Evolutionary conservation across 306 rosid genomes (phyloP).

Genomic region (Quercus robur): DNA sequence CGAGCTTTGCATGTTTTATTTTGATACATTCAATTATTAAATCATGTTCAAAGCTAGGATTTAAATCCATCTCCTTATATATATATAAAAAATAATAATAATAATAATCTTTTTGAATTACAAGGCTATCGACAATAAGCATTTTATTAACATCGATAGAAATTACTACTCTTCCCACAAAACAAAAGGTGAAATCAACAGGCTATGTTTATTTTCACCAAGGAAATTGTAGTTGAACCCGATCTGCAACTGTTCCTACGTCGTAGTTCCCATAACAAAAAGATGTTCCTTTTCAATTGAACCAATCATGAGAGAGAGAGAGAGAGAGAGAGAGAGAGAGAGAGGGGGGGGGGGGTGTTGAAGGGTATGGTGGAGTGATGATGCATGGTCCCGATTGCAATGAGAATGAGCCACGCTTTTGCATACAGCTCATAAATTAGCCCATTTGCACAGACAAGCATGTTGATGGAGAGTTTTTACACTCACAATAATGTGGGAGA

Average conservation of each 20-base stretch:
- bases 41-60: accelerated
- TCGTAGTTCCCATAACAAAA: background rate
- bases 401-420: constrained; percentile 14
- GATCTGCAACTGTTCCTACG: background rate
- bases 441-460: constrained; percentile 54
- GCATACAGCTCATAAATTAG: constrained; percentile 18
- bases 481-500: constrained; percentile 25
- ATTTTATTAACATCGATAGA: background rate
- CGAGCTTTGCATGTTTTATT: background rate
- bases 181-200: background rate
- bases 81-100: too few relatives aligned
- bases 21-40: background rate
- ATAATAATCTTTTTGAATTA: too few relatives aligned
- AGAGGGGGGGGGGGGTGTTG: background rate
- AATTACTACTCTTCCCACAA: background rate
- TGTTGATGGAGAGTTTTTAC: constrained; percentile 39
- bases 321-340: constrained; percentile 1
- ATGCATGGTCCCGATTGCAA: constrained; percentile 38
- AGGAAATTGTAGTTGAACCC: constrained; percentile 8
- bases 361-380: constrained; percentile 27
- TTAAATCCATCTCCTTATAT: too few relatives aligned
- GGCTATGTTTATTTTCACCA: background rate
- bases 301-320: constrained; percentile 24
- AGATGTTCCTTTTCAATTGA: background rate
- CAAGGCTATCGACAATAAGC: background rate